Evolutionary conservation across 805 yeast genomes (phyloP), one percentile per base, ranked within the genome.

Genomic region (Barnettozyma pratensis): DNA sequence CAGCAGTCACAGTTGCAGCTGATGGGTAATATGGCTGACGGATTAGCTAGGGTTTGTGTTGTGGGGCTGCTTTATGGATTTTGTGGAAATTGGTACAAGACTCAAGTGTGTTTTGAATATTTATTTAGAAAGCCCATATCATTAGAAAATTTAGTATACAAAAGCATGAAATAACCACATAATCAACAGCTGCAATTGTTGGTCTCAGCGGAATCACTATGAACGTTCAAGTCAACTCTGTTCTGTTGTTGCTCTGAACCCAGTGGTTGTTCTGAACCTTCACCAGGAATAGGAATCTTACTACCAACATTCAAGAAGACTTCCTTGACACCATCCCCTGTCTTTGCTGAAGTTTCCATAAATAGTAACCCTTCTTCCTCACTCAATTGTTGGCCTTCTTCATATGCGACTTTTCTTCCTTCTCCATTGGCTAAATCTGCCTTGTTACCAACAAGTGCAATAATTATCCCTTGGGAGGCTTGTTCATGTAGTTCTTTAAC

Each of bases 361-460:
- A 92, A 92, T 55, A 94, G 70, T 50, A 94, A 72, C 2, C 87
- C 90, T 69, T 92, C 97, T 61, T 94, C 97, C 37, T 87, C 86
- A 4, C 98, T 97, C 51, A 92, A 74, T 49, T 78, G 79, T 67
- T 83, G 74, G 37, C 97, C 99, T 65, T 94, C 98, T 57, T 86
- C 91, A 44, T 78, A 74, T 32, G 89, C 81, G 29, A 92, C 96
- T 66, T 87, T 87, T 59, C 96, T 77, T 53, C 78, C 71, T 27
- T 71, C 67, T 47, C 78, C 85, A 50, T 73, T 66, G 11, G 83
- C 79, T 53, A 92, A 72, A 68, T 92, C 99, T 51, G 80, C 78
- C 70, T 92, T 92, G 73, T 91, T 92, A 37, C 97, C 99, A 30
- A 91, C 96, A 37, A 92, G 74, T 4, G 98, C 98, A 66, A 92